Evolutionary conservation across 768 basidiomycete species (phyloP), one percentile per base, ranked within the genome.

Genomic region (Mycena floridula): DNA sequence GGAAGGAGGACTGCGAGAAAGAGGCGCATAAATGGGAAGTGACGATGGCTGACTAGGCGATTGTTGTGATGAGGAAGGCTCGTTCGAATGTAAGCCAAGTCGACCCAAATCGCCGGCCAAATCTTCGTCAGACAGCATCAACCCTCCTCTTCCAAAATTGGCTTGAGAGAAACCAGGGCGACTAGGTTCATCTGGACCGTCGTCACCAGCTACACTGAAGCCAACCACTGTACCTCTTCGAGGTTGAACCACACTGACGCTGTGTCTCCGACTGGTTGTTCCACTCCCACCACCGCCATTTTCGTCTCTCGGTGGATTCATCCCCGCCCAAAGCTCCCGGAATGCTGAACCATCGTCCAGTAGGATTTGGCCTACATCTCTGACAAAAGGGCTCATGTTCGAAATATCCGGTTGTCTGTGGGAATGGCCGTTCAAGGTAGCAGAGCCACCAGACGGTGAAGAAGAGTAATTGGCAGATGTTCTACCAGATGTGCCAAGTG

Each of bases 301-400:
- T 59, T 84, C 79, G 48, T 82, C 81, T 26, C 75, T 70, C 4
- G 75, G 80, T 0, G 74, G 77, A 46, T 79, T 68, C 70, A 76
- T 76, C n/a, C 82, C 79, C 0, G 81, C 72, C 86, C 86, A 89
- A 4, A 89, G 69, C 50, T 88, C 84, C 25, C 83, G 70, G 52
- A 88, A 77, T 0, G 81, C 80, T 0, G 81, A 76, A 4, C 77
- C 79, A 45, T 89, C 86, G 54, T 89, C 85, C 40, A 82, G 62
- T 26, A 89, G 62, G 45, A 90, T 35, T 35, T 35, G 32, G 32
- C 32, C 32, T 4, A 35, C 84, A 59, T 92, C 87, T 20, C 89
- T 70, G n/a, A 87, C 77, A 58, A 92, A 91, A 0, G 89, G 89
- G 50, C 79, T 82, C 76, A 88, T 85, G 59, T 90, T 91, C 24